Base-by-base conservation (phyloP, 23 red algal genomes). In the Gracilaria gracilis region DNA sequence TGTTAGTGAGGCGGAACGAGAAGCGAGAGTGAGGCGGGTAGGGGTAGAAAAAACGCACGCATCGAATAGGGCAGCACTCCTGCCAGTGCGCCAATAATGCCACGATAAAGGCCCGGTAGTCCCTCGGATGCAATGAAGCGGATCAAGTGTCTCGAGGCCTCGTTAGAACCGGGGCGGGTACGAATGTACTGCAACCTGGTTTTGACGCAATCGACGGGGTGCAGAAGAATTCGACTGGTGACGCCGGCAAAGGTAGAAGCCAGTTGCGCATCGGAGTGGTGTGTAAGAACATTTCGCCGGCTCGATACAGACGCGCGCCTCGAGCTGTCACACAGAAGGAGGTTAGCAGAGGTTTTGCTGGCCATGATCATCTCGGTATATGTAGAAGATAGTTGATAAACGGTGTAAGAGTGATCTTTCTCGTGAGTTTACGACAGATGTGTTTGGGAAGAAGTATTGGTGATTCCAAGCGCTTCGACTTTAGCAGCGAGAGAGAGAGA, bases 131-230 rank as follows among this genome's bases (percentile, higher is more conserved):
- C 59, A 81, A 95, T 74, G 66, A 95, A 95, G 7, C 81, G 64
- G 67, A 81, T 53, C 36, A 95, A 35, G 9, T 70, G 40, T 19
- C 57, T 37, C 34, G 47, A 39, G 8, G 61, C 55, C 73, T 85
- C 76, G 49, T 33, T 42, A 85, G 53, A 69, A 61, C 73, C 77
- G 77, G 83, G 77, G 31, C 66, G 54, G 27, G 70, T 58, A 9
- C 93, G 93, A 19, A 95, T 34, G 57, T 83, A 77, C 65, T 98
- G 96, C 58, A 93, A 70, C 17, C 96, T 59, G 21, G 93, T 95
- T 55, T 95, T 98, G 36, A 98, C 82, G 38, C 83, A 90, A 55
- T 98, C 96, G 13, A 98, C 51, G 16, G 96, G 96, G 89, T 95
- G 93, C 83, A 98, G 67, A 50, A 83, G 67, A 35, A 98, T 79